phyloP scores from a whole-genome alignment of 2,329 filamentous ascomycete genomes.

The Hymenoscyphus infarciens region DNA sequence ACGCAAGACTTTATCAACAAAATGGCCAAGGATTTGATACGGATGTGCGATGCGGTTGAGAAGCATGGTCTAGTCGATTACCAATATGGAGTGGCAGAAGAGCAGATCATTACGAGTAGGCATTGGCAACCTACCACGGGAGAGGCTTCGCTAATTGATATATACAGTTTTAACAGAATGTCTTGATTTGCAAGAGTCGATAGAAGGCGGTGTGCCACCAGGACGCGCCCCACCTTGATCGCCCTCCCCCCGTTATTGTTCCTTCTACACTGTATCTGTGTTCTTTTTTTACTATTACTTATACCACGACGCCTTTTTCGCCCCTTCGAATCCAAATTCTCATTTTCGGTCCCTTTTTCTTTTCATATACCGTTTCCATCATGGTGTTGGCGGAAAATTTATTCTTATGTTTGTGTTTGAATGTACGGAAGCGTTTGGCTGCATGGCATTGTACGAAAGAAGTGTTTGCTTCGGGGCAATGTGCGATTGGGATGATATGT shows the following conservation, averaged over 20 bases:
- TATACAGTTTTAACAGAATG: slow-evolving; percentile 48
- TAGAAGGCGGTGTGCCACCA: slow-evolving; percentile 23
- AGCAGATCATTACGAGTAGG: slow-evolving; percentile 81
- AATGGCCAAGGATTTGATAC: slow-evolving; percentile 78
- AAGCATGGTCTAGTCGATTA: slow-evolving; percentile 95
- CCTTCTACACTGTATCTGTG: neutral
- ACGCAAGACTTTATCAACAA: slow-evolving; percentile 66
- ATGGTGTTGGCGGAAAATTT: slow-evolving; percentile 11
- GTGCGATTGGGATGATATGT: neutral
- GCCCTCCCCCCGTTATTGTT: neutral
- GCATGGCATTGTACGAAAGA: slow-evolving; percentile 3
- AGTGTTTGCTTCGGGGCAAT: neutral
- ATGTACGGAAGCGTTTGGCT: neutral
- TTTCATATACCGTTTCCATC: slow-evolving; percentile 8
- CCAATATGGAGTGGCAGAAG: slow-evolving; percentile 94
- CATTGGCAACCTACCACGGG: neutral
- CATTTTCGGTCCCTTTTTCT: neutral
- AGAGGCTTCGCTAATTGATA: neutral
- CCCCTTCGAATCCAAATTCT: neutral
- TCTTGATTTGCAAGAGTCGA: slow-evolving; percentile 49
- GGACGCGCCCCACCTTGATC: slow-evolving; percentile 31
- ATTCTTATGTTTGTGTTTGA: neutral
- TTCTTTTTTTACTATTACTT: neutral
- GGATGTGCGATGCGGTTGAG: slow-evolving; percentile 82
- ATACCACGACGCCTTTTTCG: neutral